Percentiles rank a stretch among this genome's conserved stretches.
Conservation (phyloP, 2,329 filamentous ascomycete species). For the Sporothrix euskadiensis region DNA sequence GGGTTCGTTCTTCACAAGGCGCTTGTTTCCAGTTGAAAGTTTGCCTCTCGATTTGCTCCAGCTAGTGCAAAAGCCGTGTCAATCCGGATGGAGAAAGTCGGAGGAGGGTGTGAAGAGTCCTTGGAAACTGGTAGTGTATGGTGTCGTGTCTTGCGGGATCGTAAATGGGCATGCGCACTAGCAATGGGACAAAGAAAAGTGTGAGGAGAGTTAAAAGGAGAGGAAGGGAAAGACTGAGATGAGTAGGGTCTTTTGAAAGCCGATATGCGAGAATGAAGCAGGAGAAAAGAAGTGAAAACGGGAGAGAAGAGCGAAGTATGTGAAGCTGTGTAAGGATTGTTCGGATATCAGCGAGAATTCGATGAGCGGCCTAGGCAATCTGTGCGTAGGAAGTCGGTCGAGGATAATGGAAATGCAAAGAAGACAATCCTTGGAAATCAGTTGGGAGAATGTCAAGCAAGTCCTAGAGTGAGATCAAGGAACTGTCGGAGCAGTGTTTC, state of each 20-base stretch:
- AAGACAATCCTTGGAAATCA: no score
- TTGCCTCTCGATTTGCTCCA: neutral
- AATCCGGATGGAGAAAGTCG: slow-evolving; percentile 16
- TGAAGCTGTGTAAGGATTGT: neutral
- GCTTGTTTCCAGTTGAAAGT: neutral
- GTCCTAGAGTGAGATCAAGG: neutral
- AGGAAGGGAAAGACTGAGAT: neutral
- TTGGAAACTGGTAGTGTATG: slow-evolving; percentile 5
- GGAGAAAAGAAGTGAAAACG: neutral
- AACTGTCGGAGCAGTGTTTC: neutral
- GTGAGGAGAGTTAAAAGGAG: neutral
- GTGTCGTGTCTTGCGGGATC: neutral
- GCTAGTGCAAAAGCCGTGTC: slow-evolving; percentile 16
- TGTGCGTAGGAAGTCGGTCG: neutral
- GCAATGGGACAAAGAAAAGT: slow-evolving; percentile 4
- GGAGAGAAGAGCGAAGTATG: neutral
- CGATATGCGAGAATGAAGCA: neutral
- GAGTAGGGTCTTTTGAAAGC: neutral
- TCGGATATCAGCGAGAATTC: slow-evolving; percentile 2
- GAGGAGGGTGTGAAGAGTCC: slow-evolving; percentile 16
- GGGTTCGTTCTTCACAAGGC: neutral
- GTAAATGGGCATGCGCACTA: slow-evolving; percentile 1
- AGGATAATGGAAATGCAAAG: neutral
- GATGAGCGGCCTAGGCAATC: neutral
- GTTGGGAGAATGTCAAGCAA: neutral